Evolutionary conservation across 1,284 basidiomycete species (phyloP), one percentile per base, ranked within the genome.

Genomic region (Sphagnurus paluster): DNA sequence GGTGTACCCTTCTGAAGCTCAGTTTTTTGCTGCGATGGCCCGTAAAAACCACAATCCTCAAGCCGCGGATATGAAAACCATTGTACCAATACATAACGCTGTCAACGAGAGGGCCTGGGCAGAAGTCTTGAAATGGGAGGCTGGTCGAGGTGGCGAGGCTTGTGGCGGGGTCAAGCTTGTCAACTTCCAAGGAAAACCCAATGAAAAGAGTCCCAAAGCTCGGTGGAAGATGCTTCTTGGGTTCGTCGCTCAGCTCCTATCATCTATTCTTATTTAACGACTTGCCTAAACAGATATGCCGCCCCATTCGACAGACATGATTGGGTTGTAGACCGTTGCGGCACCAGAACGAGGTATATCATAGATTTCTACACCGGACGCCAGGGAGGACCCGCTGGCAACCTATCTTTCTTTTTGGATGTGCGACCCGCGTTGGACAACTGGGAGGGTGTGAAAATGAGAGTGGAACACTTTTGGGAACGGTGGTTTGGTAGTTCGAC

Each of bases 301-400:
- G 77, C 90, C 9, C 96, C 96, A 0, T 99, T 99, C 64, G 97
- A 99, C 67, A 78, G 97, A 46, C 96, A 99, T 56, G 96, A 99
- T 67, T 99, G 96, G 97, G 70, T 93, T 34, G 84, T 99, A 34
- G 93, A 98, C 65, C 84, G 97, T 23, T 94, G 92, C 60, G 94
- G 94, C 2, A 81, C 80, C 2, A 84, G 83, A 44, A 76, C 95
- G 60, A 85, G 96, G 52, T 99, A 99, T 70, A 85, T 99, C 47
- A 98, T 99, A 56, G 96, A 99, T 69, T 99, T 98, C 65, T 99
- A 99, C 74, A 90, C 93, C 0, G 96, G 97, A n/a, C 83, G 72
- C 23, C 66, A 71, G 36, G 65, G 63, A 24, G 57, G 70, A 4
- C 55, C 68, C 20, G 63, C 70, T 9, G 67, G 68, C 44, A 75